Evolutionary conservation across 2,329 filamentous ascomycete genomes (phyloP), one percentile per base, ranked within the genome.

Genomic region (Sclerotinia trifoliorum): DNA sequence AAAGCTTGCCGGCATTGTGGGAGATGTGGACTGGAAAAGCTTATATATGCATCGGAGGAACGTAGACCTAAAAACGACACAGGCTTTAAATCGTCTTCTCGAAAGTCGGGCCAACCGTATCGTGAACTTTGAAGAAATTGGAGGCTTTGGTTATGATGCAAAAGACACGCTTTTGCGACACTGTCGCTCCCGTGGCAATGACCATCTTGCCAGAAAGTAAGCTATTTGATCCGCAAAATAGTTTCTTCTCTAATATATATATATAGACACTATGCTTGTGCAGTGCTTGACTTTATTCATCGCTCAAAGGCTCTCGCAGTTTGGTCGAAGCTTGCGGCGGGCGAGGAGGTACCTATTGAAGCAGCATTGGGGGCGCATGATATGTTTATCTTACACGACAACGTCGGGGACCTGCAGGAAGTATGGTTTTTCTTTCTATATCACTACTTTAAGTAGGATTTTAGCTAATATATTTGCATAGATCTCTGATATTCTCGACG

Each of bases 121-220:
- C 68, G 83, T 84, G 67, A 88, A 89, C 74, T 88, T 93, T 71
- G 86, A 90, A 73, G 80, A 84, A 63, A 90, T 98, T 70, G 88
- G 91, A 65, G 81, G 83, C 39, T 83, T 89, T 74, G 93, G 93
- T 0, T 94, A 94, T 75, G 93, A 98, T 80, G 91, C 90, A 57
- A 97, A 97, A 78, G 94, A 97, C 78, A 89, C 88, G 66, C 83
- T 98, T 61, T 75, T 93, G 70, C 82, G 84, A 67, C 88, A 96
- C 76, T 86, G 85, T 70, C 81, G 81, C 80, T 84, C 21, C 11
- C 56, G 67, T 69, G 84, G 90, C 17, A 82, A 86, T 19, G 93
- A 97, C 80, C 86, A 91, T 65, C 80, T 99, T 74, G 91, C 94
- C 19, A 86, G 92, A 78, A 88, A 89, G 80, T 87, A 72, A 72